Evolutionary conservation across 1,139 yeast species (phyloP).

Genomic region (Blastobotrys elegans): DNA sequence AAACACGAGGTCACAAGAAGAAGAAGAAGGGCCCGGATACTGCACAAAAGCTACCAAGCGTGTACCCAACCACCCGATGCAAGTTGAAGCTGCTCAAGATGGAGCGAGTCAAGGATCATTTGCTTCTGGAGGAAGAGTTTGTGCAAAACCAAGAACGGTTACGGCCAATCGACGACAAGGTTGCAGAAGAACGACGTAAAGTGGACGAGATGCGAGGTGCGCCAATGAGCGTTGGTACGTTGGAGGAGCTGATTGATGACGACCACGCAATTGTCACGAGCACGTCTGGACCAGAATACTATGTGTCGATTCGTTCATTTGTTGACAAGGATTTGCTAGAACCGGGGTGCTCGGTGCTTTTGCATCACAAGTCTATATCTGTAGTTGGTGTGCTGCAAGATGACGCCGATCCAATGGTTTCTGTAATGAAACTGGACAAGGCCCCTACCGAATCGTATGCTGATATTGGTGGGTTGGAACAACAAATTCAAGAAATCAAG

Average conservation of each 20-base stretch:
- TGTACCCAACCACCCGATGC: conserved; percentile 90
- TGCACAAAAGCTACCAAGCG: conserved; percentile 77
- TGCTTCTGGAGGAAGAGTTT: conserved; percentile 91
- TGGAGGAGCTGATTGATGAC: conserved; percentile 95
- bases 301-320: conserved; percentile 93
- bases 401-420: conserved; percentile 97
- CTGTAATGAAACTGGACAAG: conserved; percentile 95
- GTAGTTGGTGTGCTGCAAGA: conserved; percentile 95
- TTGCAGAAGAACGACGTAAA: conserved; percentile 91
- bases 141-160: conserved; percentile 91
- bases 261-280: conserved; percentile 98
- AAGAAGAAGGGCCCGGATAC: conserved; percentile 87
- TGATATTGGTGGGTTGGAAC: conserved; percentile 95
- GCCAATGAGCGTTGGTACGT: conserved; percentile 94
- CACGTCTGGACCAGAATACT: conserved; percentile 94
- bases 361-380: conserved; percentile 93
- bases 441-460: conserved; percentile 97
- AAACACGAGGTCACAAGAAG: conserved; percentile 79
- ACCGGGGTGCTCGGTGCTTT: conserved; percentile 95
- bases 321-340: conserved; percentile 94
- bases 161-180: conserved; percentile 95
- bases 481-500: conserved; percentile 95
- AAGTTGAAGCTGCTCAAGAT: conserved; percentile 82
- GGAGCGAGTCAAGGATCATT: conserved; percentile 95
- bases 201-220: conserved; percentile 94